Percentiles rank a stretch among this genome's conserved stretches.
Conservation (phyloP, 179 eudicot species). For the Patellifolia procumbens region DNA sequence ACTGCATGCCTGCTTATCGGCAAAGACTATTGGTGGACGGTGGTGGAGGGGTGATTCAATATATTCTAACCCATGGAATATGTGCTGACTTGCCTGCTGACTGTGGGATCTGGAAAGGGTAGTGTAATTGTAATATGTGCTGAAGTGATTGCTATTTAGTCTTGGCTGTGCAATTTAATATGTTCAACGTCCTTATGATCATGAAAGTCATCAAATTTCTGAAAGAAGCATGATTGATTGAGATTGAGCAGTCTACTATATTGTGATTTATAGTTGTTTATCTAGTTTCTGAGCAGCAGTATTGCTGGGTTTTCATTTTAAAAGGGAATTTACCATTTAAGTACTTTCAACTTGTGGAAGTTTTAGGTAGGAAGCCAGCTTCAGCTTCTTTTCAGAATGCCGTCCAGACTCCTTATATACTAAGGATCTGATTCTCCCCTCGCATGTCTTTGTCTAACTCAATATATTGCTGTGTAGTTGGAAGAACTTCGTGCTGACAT, state of each 20-base stretch:
- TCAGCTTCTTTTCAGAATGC: not conserved
- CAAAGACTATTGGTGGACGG: not conserved
- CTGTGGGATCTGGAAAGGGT: not conserved
- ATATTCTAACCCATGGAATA: not conserved
- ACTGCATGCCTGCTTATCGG: not conserved
- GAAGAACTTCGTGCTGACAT: conserved; percentile 99
- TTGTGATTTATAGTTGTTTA: not conserved
- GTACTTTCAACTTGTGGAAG: not conserved
- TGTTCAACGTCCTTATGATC: not conserved
- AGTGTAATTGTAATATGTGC: not conserved
- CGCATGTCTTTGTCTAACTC: not conserved
- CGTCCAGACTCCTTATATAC: no score
- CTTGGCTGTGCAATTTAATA: not conserved
- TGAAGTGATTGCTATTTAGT: not conserved
- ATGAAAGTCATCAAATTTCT: not conserved
- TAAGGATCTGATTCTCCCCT: not conserved
- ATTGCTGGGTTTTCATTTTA: no score
- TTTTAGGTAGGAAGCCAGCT: not conserved
- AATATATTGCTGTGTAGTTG: conserved; percentile 48
- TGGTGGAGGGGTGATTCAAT: not conserved
- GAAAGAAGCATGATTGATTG: not conserved
- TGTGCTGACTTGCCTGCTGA: not conserved
- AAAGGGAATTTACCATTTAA: no score
- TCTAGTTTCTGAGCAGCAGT: no score
- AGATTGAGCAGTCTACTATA: not conserved